Evolutionary conservation across 441 rosid species (phyloP).

Genomic region (Mallotus japonicus): DNA sequence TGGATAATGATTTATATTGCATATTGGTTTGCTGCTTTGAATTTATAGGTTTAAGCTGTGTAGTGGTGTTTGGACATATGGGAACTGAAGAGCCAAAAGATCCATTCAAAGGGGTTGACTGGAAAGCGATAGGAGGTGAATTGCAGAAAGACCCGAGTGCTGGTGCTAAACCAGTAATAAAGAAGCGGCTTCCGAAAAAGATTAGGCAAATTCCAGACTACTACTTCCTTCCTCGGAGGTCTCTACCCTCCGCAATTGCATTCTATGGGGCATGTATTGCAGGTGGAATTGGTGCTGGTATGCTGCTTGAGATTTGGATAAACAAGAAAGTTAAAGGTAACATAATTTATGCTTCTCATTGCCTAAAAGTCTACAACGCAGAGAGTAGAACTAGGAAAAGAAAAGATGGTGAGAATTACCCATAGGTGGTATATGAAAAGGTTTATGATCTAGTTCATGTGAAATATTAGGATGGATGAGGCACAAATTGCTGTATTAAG

Average conservation of each 20-base stretch:
- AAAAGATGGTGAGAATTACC: background rate
- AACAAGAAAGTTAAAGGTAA: constrained; percentile 74
- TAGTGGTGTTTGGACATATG: constrained; percentile 28
- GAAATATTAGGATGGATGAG: background rate
- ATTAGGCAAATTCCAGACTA: constrained; percentile 75
- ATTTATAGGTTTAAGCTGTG: constrained; percentile 10
- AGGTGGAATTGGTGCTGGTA: constrained; percentile 85
- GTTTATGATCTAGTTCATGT: no score
- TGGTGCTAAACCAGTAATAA: constrained; percentile 44
- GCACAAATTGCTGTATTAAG: background rate
- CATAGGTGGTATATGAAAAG: background rate
- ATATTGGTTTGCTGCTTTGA: background rate
- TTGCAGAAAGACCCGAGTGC: constrained; percentile 65
- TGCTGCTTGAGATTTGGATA: constrained; percentile 79
- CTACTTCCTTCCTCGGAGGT: constrained; percentile 73
- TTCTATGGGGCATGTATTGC: constrained; percentile 71
- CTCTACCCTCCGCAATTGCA: constrained; percentile 50
- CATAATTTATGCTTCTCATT: background rate
- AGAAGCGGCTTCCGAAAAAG: constrained; percentile 71
- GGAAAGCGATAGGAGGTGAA: constrained; percentile 66
- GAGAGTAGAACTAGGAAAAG: background rate
- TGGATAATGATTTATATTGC: background rate
- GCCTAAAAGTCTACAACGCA: background rate
- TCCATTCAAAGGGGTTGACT: constrained; percentile 78
- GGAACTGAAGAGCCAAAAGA: constrained; percentile 65